A percentile compares a stretch with the other conserved stretches of the same genome.
Conservation (phyloP, 2,329 filamentous ascomycete genomes). For the Epicoccum sorghinum region DNA sequence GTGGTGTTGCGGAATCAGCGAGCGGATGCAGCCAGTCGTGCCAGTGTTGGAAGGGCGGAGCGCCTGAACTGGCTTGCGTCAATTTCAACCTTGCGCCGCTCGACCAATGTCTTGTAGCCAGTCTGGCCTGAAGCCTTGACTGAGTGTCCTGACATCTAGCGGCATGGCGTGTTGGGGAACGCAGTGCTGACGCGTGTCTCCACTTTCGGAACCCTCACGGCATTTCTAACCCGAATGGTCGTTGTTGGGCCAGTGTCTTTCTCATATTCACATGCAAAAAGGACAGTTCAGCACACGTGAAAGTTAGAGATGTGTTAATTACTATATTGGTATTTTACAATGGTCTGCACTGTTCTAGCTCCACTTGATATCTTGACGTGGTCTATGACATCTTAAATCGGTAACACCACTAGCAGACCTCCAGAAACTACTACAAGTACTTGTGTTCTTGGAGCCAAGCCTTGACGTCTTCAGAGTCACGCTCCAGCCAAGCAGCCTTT, state of each 20-base stretch:
- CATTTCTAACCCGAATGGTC: slow-evolving; percentile 18
- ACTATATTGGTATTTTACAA: slow-evolving; percentile 14
- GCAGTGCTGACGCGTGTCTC: slow-evolving; percentile 38
- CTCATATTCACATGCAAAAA: slow-evolving; percentile 10
- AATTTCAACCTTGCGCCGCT: slow-evolving; percentile 23
- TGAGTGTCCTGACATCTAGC: slow-evolving; percentile 35
- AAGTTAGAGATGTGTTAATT: slow-evolving; percentile 7
- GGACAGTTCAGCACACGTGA: not conserved
- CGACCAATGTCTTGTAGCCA: slow-evolving; percentile 15
- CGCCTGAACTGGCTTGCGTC: slow-evolving; percentile 6
- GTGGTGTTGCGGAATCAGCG: slow-evolving; percentile 2
- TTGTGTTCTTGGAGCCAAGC: slow-evolving; percentile 71
- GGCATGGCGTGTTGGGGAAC: slow-evolving; percentile 27
- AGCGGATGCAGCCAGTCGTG: slow-evolving; percentile 16
- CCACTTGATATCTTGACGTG: not conserved
- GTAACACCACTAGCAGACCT: not conserved
- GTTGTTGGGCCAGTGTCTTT: not conserved
- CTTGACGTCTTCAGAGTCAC: slow-evolving; percentile 79
- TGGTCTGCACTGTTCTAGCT: not conserved
- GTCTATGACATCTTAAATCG: no score
- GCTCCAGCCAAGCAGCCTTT: slow-evolving; percentile 80
- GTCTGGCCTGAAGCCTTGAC: slow-evolving; percentile 23
- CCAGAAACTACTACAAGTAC: slow-evolving; percentile 54
- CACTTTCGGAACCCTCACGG: slow-evolving; percentile 23
- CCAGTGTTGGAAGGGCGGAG: not conserved